phyloP scores from a whole-genome alignment of 495 filamentous ascomycete genomes.

The Niebla homalea region DNA sequence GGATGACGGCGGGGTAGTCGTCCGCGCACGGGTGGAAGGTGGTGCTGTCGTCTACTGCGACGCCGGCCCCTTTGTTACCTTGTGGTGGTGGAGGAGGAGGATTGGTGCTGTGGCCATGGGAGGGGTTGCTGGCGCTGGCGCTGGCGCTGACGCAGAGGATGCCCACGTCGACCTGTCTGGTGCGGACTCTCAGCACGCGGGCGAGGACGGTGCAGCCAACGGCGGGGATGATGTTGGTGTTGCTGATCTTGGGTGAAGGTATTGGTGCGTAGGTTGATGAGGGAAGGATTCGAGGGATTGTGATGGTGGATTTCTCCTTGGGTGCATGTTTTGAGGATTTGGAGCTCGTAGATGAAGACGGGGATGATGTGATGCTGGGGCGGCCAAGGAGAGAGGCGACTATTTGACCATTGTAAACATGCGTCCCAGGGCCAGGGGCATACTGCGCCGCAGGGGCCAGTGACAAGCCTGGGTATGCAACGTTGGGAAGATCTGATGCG shows the following conservation, averaged over 20 bases:
- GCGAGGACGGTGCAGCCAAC: slow-evolving; percentile 72
- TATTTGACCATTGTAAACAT: slow-evolving; percentile 56
- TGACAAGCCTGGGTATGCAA: slow-evolving; percentile 54
- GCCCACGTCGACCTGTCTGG: slow-evolving; percentile 65
- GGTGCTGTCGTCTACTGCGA: slow-evolving; percentile 5
- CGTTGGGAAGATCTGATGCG: slow-evolving; percentile 2
- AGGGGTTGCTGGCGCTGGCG: neutral
- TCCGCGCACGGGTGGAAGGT: slow-evolving; percentile 23
- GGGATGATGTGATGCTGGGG: slow-evolving; percentile 25
- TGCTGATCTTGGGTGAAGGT: slow-evolving; percentile 23
- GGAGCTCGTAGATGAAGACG: slow-evolving; percentile 19
- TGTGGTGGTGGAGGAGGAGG: neutral
- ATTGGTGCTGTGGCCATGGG: no score
- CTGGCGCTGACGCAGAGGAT: slow-evolving; percentile 32
- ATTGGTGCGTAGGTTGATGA: slow-evolving; percentile 25
- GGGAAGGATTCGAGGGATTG: slow-evolving; percentile 21
- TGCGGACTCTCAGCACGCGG: slow-evolving; percentile 69
- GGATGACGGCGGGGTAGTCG: slow-evolving; percentile 39
- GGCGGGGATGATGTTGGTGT: slow-evolving; percentile 61
- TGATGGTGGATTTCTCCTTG: slow-evolving; percentile 21
- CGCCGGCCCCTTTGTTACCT: no score
- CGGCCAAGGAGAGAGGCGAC: slow-evolving; percentile 59
- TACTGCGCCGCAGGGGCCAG: slow-evolving; percentile 55
- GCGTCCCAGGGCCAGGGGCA: slow-evolving; percentile 64
- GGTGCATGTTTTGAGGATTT: slow-evolving; percentile 36